Conservation (phyloP, 495 filamentous ascomycete species). For the Schizothecium vesticola region DNA sequence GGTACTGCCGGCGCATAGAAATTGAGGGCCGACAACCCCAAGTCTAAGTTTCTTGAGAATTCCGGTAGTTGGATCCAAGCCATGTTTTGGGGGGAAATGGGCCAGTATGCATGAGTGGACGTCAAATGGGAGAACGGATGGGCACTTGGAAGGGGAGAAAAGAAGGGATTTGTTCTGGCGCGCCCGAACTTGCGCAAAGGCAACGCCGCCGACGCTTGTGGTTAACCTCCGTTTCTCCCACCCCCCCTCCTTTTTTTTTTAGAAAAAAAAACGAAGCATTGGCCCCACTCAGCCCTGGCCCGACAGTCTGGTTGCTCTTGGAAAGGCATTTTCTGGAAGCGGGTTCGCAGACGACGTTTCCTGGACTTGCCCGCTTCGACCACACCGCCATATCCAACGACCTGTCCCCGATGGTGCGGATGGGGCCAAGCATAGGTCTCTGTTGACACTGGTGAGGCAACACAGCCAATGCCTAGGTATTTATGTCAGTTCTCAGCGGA, state of each 20-base stretch:
- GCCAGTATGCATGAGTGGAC: neutral
- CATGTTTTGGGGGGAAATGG: too few relatives aligned
- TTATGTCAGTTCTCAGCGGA: neutral
- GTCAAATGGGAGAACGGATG: neutral
- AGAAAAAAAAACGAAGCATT: neutral
- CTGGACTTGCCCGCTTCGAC: neutral
- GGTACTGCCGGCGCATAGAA: neutral
- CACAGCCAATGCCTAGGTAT: too few relatives aligned
- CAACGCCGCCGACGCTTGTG: neutral
- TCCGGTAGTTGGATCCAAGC: neutral
- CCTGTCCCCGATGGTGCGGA: too few relatives aligned
- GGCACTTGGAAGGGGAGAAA: too few relatives aligned
- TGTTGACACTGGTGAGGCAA: neutral
- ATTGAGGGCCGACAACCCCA: neutral
- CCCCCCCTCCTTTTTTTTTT: neutral
- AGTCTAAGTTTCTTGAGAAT: too few relatives aligned
- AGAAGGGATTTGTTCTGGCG: too few relatives aligned
- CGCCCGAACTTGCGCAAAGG: neutral
- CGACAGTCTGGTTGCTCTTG: slow-evolving; percentile 16
- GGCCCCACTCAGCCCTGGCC: slow-evolving; percentile 12
- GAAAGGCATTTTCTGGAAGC: slow-evolving; percentile 17
- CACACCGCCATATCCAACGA: neutral
- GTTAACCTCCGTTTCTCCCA: neutral
- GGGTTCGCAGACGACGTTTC: neutral
- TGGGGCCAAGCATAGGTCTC: neutral